Evolutionary conservation across 2,329 filamentous ascomycete species (phyloP), one percentile per base, ranked within the genome.

Genomic region (Kalmusia sp.): DNA sequence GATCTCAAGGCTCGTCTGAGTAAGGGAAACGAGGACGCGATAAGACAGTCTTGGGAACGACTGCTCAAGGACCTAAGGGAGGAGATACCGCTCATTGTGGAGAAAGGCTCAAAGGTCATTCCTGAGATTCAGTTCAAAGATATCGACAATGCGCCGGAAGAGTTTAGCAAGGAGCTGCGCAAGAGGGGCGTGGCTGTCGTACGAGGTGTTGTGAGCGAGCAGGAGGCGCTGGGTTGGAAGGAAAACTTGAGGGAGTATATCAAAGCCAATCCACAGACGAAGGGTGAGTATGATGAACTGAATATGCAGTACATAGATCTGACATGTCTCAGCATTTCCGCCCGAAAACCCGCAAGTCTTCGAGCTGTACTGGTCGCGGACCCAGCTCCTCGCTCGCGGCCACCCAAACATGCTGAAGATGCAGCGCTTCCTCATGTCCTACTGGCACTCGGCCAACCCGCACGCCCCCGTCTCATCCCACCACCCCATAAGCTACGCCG

Each of bases 161-260:
- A 80, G 1, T 90, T 90, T 68, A 79, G 77, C 47, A 76, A 76
- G 41, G 82, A 84, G 63, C 77, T 87, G 46, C 80, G 80, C 62
- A 84, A 86, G 63, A 82, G 87, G 28, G 79, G 79, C 15, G 79
- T 81, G 1, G 78, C 79, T 3, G 75, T 81, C 6, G 72, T 82
- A 31, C 71, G 78, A 35, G 75, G 77, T 27, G 79, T 81, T 1
- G 63, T 82, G 1, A 65, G 75, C 1, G 68, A 79, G 55, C 56
- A 74, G 15, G 76, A 81, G 57, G 78, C 73, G 4, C 63, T 80
- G 40, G 70, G 71, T 33, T 73, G 77, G 69, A 81, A 81, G 64
- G 69, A 72, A 9, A 75, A 77, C 14, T 37, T 81, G 24, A 66
- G 67, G 50, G 70, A 76, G 22, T 82, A 82, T 54, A 77, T 81